Base-by-base conservation (phyloP, 108 stramenopile species). In the Cafeteria roenbergensis region DNA sequence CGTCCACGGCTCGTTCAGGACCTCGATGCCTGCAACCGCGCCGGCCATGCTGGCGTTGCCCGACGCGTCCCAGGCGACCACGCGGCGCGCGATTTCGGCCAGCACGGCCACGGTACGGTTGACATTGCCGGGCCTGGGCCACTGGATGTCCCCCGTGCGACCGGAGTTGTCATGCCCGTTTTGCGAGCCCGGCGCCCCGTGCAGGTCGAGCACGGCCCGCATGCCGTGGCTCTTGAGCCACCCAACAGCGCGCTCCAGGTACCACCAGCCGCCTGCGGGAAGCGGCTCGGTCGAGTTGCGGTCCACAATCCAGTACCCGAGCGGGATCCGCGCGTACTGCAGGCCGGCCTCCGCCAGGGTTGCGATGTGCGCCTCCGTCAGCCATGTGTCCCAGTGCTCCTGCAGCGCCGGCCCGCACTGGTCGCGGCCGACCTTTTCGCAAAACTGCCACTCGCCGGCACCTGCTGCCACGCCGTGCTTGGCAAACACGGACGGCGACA, bases 101-200 rank as follows among this genome's bases (percentile, higher is more conserved):
- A 88, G 29, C 1, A 79, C 75, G 0, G 73, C 65, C 25, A 86
- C n/a, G 0, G 83, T 84, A 12, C 78, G 70, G 50, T 74, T 57
- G 20, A 86, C 78, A 70, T 77, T 75, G 35, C 0, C 52, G 64
- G 63, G 1, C 0, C 51, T 30, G 31, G 57, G 29, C 84, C 84
- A 84, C 25, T 31, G 61, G 33, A 27, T 62, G 38, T 30, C 20
- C 27, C 63, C 57, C 34, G 24, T 31, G 48, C 82, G 78, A 24
- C 86, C 87, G 2, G 82, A 85, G 70, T 89, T 88, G 68, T 89
- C 90, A 72, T 87, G 88, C 28, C 90, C 90, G 78, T 92, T 92
- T 65, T 92, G 90, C 20, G 80, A 81, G 36, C 82, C 90, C 53
- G 85, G 83, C 55, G 77, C 65, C 26, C 86, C 78, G 63, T 88